Evolutionary conservation across 371 early-diverging fungal genomes (phyloP).

Genomic region (Syncephalastrum sp.): DNA sequence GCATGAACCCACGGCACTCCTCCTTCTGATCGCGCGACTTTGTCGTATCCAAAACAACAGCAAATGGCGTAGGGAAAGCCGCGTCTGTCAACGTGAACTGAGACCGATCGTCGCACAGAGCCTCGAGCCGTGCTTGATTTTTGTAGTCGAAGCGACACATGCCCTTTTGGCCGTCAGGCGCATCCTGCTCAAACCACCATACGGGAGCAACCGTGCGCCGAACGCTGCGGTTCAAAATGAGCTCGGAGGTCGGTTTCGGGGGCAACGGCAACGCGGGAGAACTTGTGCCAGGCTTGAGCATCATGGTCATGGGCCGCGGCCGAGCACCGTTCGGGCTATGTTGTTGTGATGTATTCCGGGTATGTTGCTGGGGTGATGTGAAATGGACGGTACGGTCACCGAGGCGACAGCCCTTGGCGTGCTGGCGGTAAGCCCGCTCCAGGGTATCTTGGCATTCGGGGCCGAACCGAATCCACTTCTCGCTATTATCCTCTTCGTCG

Average conservation of each 20-base stretch:
- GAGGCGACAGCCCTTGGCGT: constrained; percentile 19
- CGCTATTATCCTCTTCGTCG: background rate
- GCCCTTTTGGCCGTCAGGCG: constrained; percentile 35
- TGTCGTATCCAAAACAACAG: constrained; percentile 27
- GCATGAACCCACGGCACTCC: constrained; percentile 40
- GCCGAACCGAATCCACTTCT: constrained; percentile 32
- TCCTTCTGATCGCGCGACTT: constrained; percentile 34
- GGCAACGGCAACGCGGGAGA: constrained; percentile 1
- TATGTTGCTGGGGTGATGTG: constrained; percentile 7
- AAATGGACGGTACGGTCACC: constrained; percentile 3
- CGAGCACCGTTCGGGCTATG: background rate
- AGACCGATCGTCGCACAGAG: constrained; percentile 41
- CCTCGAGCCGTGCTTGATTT: constrained; percentile 45
- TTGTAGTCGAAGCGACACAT: constrained; percentile 46
- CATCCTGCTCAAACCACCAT: constrained; percentile 52
- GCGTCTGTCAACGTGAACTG: constrained; percentile 30
- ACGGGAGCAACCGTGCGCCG: constrained; percentile 37
- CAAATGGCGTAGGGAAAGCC: constrained; percentile 34
- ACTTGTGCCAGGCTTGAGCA: background rate
- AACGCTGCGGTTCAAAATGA: constrained; percentile 26
- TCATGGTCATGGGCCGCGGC: constrained; percentile 8
- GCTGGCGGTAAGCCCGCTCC: constrained; percentile 16
- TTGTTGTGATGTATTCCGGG: constrained; percentile 12
- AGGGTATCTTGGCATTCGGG: constrained; percentile 22
- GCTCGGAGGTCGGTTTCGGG: background rate